phyloP scores from a whole-genome alignment of 192 early-diverging fungal species.

The Backusella sp. region DNA sequence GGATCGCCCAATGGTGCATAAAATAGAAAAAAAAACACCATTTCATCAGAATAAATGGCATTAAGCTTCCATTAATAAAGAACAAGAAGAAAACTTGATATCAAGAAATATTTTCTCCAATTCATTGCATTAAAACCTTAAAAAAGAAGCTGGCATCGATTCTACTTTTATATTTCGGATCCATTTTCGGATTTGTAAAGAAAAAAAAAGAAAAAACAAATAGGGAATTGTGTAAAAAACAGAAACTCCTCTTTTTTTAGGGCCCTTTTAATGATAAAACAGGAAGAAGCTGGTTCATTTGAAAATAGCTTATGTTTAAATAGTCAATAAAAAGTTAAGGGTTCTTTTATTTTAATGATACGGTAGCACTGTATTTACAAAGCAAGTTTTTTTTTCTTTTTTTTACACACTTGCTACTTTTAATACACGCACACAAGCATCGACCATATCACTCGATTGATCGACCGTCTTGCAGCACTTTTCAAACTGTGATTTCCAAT shows the following conservation, averaged over 20 bases:
- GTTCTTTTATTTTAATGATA: not conserved
- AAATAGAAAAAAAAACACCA: no score
- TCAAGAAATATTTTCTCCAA: not conserved
- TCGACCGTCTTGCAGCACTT: slow-evolving; percentile 32
- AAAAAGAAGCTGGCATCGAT: not conserved
- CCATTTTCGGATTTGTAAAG: not conserved
- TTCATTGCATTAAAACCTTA: not conserved
- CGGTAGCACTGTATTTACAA: not conserved
- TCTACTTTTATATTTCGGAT: not conserved
- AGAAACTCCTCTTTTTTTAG: not conserved
- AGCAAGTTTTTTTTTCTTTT: not conserved
- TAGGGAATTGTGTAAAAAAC: not conserved
- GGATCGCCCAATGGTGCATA: no score
- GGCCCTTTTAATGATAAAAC: no score
- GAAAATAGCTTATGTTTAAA: not conserved
- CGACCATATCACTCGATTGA: slow-evolving; percentile 34
- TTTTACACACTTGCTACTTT: slow-evolving; percentile 24
- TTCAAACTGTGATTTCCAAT: slow-evolving; percentile 26
- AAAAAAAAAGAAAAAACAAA: no score
- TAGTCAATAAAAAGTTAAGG: not conserved
- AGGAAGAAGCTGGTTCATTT: not conserved
- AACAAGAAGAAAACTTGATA: not conserved
- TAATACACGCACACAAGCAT: slow-evolving; percentile 41
- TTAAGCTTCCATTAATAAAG: not conserved
- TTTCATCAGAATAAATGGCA: no score